Evolutionary conservation across 163 green algal genomes (phyloP), one percentile per base, ranked within the genome.

Genomic region (Chloromonas sp.): DNA sequence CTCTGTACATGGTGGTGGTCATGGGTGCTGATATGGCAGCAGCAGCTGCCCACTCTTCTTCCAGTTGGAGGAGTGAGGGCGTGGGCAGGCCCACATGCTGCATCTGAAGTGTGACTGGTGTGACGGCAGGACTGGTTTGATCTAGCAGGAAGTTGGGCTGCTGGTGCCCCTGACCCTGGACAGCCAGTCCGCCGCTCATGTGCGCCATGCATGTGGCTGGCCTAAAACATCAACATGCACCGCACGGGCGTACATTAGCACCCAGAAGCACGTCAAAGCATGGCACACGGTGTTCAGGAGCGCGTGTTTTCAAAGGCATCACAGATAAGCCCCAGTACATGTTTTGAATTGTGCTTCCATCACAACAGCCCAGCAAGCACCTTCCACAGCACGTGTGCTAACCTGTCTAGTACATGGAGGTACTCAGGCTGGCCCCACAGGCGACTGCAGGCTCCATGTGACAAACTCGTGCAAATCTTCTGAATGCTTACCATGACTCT

Each of bases 401-500:
- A 36, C 36, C 36, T 36, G 36, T 36, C 36, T 36, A 36, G 36
- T 36, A 36, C 36, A 36, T 36, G 36, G 36, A 36, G 36, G 36
- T 36, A 36, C 36, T 36, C 36, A 36, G 36, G 36, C 36, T 36
- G 36, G 36, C 36, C 36, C 36, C 36, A 36, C 36, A 36, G 36
- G 36, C 36, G 36, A 36, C 36, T 36, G 36, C 36, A 36, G 36
- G 36, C 36, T 36, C 36, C 36, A 36, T 36, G 36, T 36, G 36
- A 36, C 36, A 36, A 36, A 36, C 36, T 36, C 36, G 36, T 36
- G 36, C 36, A 36, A 36, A 36, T 36, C 36, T 36, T 36, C 36
- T 36, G 36, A 36, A 36, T 36, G 36, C 85, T 15, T 79, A 90
- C 87, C 87, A 90, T 77, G 61, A 61, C 1, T 90, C 87, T 2